Evolutionary conservation across 2,329 filamentous ascomycete species (phyloP).

Genomic region (Macroventuria anomochaeta): DNA sequence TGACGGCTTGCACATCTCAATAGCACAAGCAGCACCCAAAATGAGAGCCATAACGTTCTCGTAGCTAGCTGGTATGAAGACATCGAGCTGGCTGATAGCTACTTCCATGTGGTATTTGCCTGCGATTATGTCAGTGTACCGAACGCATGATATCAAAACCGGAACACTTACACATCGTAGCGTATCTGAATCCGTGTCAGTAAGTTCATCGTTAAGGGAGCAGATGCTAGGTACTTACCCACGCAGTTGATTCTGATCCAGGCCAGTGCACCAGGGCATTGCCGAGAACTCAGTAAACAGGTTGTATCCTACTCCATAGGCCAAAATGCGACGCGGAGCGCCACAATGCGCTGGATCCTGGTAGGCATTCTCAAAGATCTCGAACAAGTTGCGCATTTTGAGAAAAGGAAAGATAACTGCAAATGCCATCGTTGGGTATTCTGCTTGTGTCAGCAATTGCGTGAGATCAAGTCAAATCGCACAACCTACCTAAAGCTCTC

Average conservation of each 20-base stretch:
- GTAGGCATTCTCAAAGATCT: slow-evolving; percentile 36
- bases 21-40: slow-evolving; percentile 39
- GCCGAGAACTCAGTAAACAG: slow-evolving; percentile 38
- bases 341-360: slow-evolving; percentile 26
- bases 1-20: slow-evolving; percentile 47
- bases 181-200: not conserved
- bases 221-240: not conserved
- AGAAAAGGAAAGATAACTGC: slow-evolving; percentile 43
- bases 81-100: slow-evolving; percentile 41
- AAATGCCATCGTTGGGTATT: slow-evolving; percentile 42
- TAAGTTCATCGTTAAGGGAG: not conserved
- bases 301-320: slow-evolving; percentile 40
- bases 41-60: slow-evolving; percentile 48
- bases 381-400: slow-evolving; percentile 34
- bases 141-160: too few relatives aligned
- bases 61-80: slow-evolving; percentile 42
- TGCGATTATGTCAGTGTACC: not conserved
- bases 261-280: slow-evolving; percentile 16
- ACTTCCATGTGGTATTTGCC: slow-evolving; percentile 54
- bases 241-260: slow-evolving; percentile 2
- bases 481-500: not conserved
- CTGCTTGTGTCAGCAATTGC: slow-evolving; percentile 19
- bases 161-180: slow-evolving; percentile 6
- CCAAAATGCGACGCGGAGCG: slow-evolving; percentile 35
- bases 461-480: not conserved